A percentile compares a stretch with the other conserved stretches of the same genome.
Conservation (phyloP, 2,329 filamentous ascomycete species). For the Endocalyx cinctus region DNA sequence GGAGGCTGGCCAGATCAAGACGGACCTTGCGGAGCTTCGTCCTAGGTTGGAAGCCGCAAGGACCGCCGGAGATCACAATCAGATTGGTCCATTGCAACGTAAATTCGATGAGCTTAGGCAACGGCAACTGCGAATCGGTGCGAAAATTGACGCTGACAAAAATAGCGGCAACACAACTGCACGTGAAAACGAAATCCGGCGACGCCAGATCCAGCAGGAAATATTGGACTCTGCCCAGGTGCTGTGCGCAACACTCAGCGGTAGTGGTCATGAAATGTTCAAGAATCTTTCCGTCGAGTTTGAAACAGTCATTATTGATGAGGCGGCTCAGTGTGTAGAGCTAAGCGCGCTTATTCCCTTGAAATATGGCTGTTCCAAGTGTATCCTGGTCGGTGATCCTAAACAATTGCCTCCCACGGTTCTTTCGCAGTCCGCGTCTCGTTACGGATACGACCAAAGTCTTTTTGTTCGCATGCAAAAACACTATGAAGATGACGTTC, state of each 20-base stretch:
- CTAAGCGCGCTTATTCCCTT: constrained; percentile 92
- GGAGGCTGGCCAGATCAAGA: constrained; percentile 68
- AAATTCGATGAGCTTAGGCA: constrained; percentile 75
- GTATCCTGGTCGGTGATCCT: constrained; percentile 93
- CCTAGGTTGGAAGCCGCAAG: constrained; percentile 66
- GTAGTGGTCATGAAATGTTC: constrained; percentile 96
- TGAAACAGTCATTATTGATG: constrained; percentile 96
- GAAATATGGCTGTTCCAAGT: constrained; percentile 96
- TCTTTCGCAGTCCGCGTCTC: constrained; percentile 84
- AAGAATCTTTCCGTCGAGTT: constrained; percentile 92
- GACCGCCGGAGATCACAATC: constrained; percentile 43
- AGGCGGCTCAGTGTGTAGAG: constrained; percentile 97
- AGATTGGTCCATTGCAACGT: constrained; percentile 58
- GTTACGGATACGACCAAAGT: constrained; percentile 95
- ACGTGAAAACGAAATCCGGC: constrained; percentile 80
- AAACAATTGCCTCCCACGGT: constrained; percentile 97
- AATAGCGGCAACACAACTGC: constrained; percentile 77
- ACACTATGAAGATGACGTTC: constrained; percentile 81
- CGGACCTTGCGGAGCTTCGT: constrained; percentile 66
- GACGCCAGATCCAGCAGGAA: constrained; percentile 81
- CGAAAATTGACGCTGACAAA: constrained; percentile 80
- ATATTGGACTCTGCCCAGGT: constrained; percentile 89
- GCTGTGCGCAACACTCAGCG: constrained; percentile 90
- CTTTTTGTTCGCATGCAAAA: constrained; percentile 97
- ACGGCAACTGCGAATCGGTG: constrained; percentile 70